Evolutionary conservation across 2,329 filamentous ascomycete species (phyloP).

Genomic region (Aspergillus melleus): DNA sequence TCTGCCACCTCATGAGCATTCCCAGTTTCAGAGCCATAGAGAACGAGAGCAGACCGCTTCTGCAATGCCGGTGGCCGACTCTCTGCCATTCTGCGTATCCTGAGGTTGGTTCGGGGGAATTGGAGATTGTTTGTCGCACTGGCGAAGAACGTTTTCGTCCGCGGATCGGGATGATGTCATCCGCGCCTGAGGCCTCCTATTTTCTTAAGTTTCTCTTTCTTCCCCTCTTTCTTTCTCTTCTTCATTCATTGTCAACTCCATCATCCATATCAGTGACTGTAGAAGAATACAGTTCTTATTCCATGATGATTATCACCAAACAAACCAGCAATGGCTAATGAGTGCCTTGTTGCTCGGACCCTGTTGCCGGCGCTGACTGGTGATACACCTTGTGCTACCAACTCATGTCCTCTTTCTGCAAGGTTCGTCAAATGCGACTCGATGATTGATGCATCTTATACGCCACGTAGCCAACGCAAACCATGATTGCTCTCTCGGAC

Average conservation of each 20-base stretch:
- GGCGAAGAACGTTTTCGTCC: conserved; percentile 10
- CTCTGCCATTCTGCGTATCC: conserved; percentile 27
- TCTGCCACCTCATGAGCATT: conserved; percentile 90
- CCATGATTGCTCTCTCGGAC: neutral
- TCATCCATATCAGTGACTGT: no score
- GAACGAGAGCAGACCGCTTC: conserved; percentile 62
- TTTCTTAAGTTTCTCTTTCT: neutral
- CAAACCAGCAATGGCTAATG: neutral
- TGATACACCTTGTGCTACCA: neutral
- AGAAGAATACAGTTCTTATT: no score
- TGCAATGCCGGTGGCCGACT: conserved; percentile 10
- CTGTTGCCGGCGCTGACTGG: neutral
- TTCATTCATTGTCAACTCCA: no score
- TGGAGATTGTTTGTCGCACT: neutral
- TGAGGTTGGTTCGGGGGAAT: neutral
- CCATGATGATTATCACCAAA: neutral
- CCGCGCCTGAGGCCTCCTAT: neutral
- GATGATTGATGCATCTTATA: neutral
- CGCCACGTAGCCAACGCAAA: neutral
- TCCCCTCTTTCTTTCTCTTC: neutral
- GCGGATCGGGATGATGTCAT: conserved; percentile 33
- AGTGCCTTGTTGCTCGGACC: neutral
- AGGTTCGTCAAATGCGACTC: neutral
- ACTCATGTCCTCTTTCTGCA: neutral
- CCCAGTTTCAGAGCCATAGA: conserved; percentile 94